Percentiles rank a stretch among this genome's conserved stretches.
Evolutionary conservation across 306 rosid genomes (phyloP).

Genomic region (Cucumis hystrix): DNA sequence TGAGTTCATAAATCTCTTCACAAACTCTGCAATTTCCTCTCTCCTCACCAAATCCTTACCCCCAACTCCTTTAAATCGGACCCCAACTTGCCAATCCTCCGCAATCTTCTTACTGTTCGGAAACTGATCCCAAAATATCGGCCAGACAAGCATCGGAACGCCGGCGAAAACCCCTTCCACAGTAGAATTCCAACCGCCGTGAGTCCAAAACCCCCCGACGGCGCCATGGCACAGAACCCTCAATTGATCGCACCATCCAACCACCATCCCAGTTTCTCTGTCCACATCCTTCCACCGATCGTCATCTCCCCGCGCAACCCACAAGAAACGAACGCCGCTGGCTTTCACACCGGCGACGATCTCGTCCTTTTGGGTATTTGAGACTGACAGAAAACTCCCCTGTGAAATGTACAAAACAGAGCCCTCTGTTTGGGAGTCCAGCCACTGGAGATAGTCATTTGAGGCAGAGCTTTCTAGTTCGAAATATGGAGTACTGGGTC

Average conservation of each 20-base stretch:
- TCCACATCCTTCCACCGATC: not conserved
- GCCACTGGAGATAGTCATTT: conserved; percentile 13
- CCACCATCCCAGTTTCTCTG: conserved; percentile 14
- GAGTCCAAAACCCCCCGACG: conserved; percentile 23
- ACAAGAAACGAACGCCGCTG: conserved; percentile 25
- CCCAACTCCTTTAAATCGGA: not conserved
- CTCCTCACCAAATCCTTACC: conserved; percentile 7
- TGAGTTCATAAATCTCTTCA: conserved; percentile 22
- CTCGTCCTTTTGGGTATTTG: conserved; percentile 24
- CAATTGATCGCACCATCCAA: conserved; percentile 35
- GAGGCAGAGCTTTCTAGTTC: not conserved
- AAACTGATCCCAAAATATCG: conserved; percentile 18
- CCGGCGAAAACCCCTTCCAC: conserved; percentile 26
- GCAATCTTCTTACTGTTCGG: conserved; percentile 21
- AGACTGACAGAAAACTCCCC: conserved; percentile 26
- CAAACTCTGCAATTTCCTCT: conserved; percentile 17
- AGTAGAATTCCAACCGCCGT: conserved; percentile 32
- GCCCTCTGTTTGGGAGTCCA: conserved; percentile 15
- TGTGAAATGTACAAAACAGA: conserved; percentile 28
- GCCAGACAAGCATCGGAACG: conserved; percentile 23
- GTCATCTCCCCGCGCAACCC: conserved; percentile 18
- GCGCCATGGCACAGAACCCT: conserved; percentile 29
- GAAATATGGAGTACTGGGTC: conserved; percentile 17
- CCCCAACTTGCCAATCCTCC: conserved; percentile 32
- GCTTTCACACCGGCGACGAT: conserved; percentile 13